Base-by-base conservation (phyloP, 257 asterid genomes). In the Osmanthus fragrans region DNA sequence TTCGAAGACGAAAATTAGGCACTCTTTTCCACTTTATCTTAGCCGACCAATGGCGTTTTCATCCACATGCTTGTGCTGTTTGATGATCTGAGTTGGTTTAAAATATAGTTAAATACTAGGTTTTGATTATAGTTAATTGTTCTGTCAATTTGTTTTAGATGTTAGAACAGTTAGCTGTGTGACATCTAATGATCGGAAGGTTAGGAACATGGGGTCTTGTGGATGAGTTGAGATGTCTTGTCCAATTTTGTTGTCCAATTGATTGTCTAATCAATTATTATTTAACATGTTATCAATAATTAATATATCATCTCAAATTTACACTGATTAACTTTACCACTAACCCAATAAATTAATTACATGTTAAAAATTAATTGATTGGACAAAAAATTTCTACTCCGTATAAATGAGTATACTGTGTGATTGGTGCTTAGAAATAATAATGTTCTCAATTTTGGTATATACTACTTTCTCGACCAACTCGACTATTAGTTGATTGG, bases 191-290 rank as follows among this genome's bases (percentile, higher is more conserved):
- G 83, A 80, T 80, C 82, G 84, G 82, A 72, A 54, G 73, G 77
- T 58, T 64, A 68, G 70, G 86, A 89, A 89, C 88, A 87, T 84
- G 91, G 49, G 79, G 73, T 84, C 90, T 79, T 85, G 89, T 77
- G 91, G 78, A 82, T 79, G 32, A 30, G 32, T 30, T 30, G 32
- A 30, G 32, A 30, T 30, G 3, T 2, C 0, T 30, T 30, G 32
- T 1, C 32, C 32, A 30, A 30, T 30, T 30, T 30, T 30, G 32
- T 30, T 25, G 27, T 25, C 27, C 27, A 25, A 25, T 25, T 25
- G 1, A 25, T 1, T 25, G 27, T 25, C 27, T 25, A 25, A 25
- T 25, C 27, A 25, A 25, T 25, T 25, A 25, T 0, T 25, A 0
- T 0, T 25, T 25, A 25, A 30, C 32, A 30, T 1, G 3, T 30